Conservation (phyloP, 805 yeast species). For the Schwanniomyces occidentalis region DNA sequence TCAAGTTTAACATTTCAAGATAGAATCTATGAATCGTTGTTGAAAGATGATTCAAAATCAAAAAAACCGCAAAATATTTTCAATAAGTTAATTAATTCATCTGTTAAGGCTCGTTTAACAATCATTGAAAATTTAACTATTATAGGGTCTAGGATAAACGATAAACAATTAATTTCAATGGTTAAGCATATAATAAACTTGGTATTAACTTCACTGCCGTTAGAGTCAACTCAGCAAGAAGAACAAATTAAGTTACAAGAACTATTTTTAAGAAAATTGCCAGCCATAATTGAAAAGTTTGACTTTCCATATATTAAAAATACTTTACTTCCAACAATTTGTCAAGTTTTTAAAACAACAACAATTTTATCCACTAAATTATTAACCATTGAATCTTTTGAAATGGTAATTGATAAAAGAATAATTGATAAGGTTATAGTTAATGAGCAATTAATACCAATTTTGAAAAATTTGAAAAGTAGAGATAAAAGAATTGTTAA, state of each 20-base stretch:
- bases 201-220: conserved; percentile 25
- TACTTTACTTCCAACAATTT: conserved; percentile 69
- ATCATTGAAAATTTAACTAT: conserved; percentile 47
- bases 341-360: conserved; percentile 78
- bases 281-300: conserved; percentile 43
- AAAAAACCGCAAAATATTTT: conserved; percentile 22
- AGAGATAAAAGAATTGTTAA: conserved; percentile 66
- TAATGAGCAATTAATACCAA: conserved; percentile 77
- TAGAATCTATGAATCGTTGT: conserved; percentile 52
- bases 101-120: conserved; percentile 32
- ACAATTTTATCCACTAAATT: conserved; percentile 79
- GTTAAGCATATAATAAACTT: conserved; percentile 46
- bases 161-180: conserved; percentile 50
- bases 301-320: conserved; percentile 74
- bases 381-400: conserved; percentile 61
- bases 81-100: conserved; percentile 28
- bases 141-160: conserved; percentile 50
- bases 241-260: conserved; percentile 51
- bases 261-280: conserved; percentile 45
- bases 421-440: conserved; percentile 71
- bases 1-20: conserved; percentile 81
- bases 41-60: conserved; percentile 23
- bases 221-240: conserved; percentile 27
- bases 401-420: conserved; percentile 54
- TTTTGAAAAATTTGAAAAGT: conserved; percentile 73